These are phyloP conservation scores for Citrullus amarus DNA, from an alignment of 306 rosid genomes.

Conservation along the genomic window DNA sequence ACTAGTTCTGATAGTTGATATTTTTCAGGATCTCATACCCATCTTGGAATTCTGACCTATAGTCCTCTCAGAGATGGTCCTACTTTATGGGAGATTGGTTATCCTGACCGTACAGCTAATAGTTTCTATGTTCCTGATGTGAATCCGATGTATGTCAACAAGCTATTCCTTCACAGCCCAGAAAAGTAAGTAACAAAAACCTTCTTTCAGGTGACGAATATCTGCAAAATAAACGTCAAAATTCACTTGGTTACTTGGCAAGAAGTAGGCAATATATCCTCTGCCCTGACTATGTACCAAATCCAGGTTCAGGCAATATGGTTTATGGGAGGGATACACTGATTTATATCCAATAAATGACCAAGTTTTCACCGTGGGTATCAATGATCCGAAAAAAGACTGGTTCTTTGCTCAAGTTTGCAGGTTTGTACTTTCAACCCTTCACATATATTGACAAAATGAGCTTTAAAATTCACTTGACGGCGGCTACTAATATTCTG, in stretches of 20 bases:
- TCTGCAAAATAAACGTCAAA: not conserved
- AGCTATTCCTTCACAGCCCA: constrained; percentile 28
- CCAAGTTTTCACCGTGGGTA: constrained; percentile 24
- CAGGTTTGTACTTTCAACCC: constrained; percentile 17
- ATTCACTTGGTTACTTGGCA: not conserved
- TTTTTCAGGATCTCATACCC: constrained; percentile 16
- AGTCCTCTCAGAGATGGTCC: constrained; percentile 35
- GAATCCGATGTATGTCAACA: constrained; percentile 35
- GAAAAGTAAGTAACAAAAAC: constrained; percentile 23
- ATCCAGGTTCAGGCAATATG: constrained; percentile 35
- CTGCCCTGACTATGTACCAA: not conserved
- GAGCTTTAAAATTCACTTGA: not conserved
- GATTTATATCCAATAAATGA: constrained; percentile 25
- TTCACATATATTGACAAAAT: not conserved
- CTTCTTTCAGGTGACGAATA: not conserved
- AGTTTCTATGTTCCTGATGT: constrained; percentile 33
- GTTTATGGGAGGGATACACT: constrained; percentile 37
- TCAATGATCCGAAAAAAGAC: constrained; percentile 27
- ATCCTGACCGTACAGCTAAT: constrained; percentile 29
- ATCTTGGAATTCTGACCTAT: constrained; percentile 23
- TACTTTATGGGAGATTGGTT: constrained; percentile 38
- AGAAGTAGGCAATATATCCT: not conserved
- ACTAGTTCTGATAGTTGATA: not conserved
- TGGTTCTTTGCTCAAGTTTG: constrained; percentile 39
- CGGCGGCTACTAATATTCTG: not conserved